Conservation (phyloP, 305 asterid genomes). For the Fraxinus paxiana region DNA sequence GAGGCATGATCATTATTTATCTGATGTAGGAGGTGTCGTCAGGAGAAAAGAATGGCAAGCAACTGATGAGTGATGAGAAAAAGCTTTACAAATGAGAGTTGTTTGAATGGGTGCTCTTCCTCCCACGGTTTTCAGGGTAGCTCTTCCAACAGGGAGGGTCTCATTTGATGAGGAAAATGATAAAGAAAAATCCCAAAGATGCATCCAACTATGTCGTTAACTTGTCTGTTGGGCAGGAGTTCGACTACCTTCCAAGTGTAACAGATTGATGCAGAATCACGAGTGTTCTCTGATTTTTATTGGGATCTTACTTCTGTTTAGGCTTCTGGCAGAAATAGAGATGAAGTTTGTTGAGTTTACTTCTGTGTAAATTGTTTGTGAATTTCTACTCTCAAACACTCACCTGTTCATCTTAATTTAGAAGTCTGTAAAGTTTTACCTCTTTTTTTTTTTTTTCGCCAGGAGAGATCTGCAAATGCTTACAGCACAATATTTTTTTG, state of each 20-base stretch:
- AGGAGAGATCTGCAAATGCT: not conserved
- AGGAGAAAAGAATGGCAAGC: slow-evolving; percentile 24
- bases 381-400: not conserved
- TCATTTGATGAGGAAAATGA: not conserved
- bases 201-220: not conserved
- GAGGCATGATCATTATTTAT: not conserved
- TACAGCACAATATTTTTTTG: not conserved
- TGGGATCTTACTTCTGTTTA: not conserved
- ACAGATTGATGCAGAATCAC: not conserved
- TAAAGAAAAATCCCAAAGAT: not conserved
- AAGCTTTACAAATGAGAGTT: slow-evolving; percentile 55
- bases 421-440: not conserved
- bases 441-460: not conserved
- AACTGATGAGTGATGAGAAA: slow-evolving; percentile 53
- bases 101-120: slow-evolving; percentile 81
- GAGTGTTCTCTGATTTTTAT: not conserved
- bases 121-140: slow-evolving; percentile 63
- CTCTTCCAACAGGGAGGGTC: slow-evolving; percentile 55
- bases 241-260: not conserved
- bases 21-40: not conserved
- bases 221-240: not conserved
- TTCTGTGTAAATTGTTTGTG: not conserved
- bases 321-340: not conserved
- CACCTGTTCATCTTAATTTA: not conserved
- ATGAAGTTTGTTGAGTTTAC: not conserved